These are phyloP conservation scores for Ogataea angusta DNA, from an alignment of 805 yeast species.

Conservation along the genomic window DNA sequence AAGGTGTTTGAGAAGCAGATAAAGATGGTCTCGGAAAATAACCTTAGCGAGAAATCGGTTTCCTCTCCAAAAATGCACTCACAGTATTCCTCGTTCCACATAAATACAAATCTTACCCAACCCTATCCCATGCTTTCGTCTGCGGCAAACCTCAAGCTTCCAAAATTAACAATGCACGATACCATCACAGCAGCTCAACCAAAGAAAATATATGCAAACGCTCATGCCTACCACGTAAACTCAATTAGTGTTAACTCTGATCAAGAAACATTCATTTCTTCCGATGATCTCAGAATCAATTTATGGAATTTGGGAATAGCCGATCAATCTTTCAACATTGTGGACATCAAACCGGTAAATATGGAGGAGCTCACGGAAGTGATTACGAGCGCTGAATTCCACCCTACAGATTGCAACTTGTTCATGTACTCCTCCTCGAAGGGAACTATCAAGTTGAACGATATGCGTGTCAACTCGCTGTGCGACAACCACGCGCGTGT, in stretches of 20 bases:
- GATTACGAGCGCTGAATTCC: conserved; percentile 94
- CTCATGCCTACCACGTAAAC: conserved; percentile 97
- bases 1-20: conserved; percentile 89
- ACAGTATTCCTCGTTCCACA: conserved; percentile 28
- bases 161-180: conserved; percentile 89
- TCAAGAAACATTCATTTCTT: conserved; percentile 89
- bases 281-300: conserved; percentile 93
- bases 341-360: conserved; percentile 94
- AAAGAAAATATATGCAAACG: conserved; percentile 85
- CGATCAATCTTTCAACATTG: conserved; percentile 94
- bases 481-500: conserved; percentile 87
- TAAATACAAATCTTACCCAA: conserved; percentile 23
- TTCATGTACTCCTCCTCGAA: conserved; percentile 95
- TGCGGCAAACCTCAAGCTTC: conserved; percentile 58
- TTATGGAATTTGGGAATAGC: conserved; percentile 94
- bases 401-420: conserved; percentile 86
- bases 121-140: conserved; percentile 21
- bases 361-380: conserved; percentile 99
- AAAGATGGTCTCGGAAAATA: conserved; percentile 89
- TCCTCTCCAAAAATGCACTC: conserved; percentile 17
- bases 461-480: conserved; percentile 92
- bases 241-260: conserved; percentile 93
- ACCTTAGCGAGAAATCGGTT: conserved; percentile 48
- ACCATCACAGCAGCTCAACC: conserved; percentile 95
- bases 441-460: conserved; percentile 92